Evolutionary conservation across 2,329 filamentous ascomycete species (phyloP).

Genomic region (Fusarium falciforme): DNA sequence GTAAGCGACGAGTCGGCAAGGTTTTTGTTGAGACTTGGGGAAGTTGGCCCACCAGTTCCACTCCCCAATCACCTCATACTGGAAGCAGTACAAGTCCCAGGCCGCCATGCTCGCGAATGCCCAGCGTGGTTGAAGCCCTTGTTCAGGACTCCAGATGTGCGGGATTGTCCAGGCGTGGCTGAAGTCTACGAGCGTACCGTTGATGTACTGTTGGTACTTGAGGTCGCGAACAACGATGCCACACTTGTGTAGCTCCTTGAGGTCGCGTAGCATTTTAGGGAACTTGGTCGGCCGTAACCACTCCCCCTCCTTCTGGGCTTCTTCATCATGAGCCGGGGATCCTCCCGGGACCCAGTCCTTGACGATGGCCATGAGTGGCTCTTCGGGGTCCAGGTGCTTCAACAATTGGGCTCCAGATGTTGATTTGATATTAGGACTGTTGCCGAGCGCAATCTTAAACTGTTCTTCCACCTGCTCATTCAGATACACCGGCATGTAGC

Average conservation of each 20-base stretch:
- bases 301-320: background rate
- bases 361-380: slow-evolving; percentile 22
- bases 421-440: fast-evolving
- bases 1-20: background rate
- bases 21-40: background rate
- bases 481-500: slow-evolving; percentile 9
- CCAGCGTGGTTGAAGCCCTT: background rate
- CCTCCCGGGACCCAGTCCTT: slow-evolving; percentile 13
- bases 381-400: fast-evolving
- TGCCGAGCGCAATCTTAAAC: background rate
- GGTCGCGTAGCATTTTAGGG: slow-evolving; percentile 4
- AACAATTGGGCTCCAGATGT: background rate
- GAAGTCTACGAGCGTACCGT: slow-evolving; percentile 1
- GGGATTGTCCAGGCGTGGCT: slow-evolving; percentile 26
- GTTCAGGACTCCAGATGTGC: background rate
- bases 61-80: fast-evolving
- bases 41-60: background rate
- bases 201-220: slow-evolving; percentile 3
- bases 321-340: background rate
- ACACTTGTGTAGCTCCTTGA: slow-evolving; percentile 9
- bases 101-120: slow-evolving; percentile 20
- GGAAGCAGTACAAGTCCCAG: slow-evolving; percentile 18
- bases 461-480: background rate
- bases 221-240: slow-evolving; percentile 22
- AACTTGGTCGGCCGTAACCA: background rate